A percentile compares a stretch with the other conserved stretches of the same genome.
These are phyloP conservation scores for Handroanthus guayacan DNA, from an alignment of 257 asterid species.

Conservation along the genomic window DNA sequence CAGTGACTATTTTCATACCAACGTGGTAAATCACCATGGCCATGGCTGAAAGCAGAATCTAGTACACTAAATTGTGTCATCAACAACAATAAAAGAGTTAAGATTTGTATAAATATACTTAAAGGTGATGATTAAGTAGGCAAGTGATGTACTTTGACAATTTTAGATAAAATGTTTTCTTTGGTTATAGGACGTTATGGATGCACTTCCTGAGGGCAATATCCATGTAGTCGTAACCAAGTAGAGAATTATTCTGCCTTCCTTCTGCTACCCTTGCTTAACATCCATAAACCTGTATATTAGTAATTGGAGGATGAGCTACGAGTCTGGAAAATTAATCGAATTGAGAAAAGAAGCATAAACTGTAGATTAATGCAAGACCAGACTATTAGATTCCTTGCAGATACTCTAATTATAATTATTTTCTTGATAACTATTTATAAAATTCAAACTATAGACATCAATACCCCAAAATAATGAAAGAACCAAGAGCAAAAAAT, in stretches of 20 bases:
- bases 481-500: neutral
- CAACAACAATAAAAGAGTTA: constrained; percentile 15
- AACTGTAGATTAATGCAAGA: neutral
- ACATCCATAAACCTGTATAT: constrained; percentile 78
- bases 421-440: too few species aligned
- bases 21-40: constrained; percentile 93
- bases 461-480: neutral
- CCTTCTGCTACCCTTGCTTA: constrained; percentile 85
- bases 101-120: neutral
- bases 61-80: constrained; percentile 81
- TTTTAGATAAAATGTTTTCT: constrained; percentile 51
- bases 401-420: neutral
- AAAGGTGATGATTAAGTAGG: too few species aligned
- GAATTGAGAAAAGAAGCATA: neutral
- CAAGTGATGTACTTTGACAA: constrained; percentile 57
- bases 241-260: constrained; percentile 89
- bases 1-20: constrained; percentile 55
- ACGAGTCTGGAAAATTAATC: neutral
- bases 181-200: constrained; percentile 38
- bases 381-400: neutral
- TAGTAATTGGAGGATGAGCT: neutral
- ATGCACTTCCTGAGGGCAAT: constrained; percentile 89
- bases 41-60: constrained; percentile 96
- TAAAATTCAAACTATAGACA: too few species aligned
- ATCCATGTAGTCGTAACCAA: constrained; percentile 92